phyloP scores from a whole-genome alignment of 192 early-diverging fungal genomes.

The Linnemannia hyalina region DNA sequence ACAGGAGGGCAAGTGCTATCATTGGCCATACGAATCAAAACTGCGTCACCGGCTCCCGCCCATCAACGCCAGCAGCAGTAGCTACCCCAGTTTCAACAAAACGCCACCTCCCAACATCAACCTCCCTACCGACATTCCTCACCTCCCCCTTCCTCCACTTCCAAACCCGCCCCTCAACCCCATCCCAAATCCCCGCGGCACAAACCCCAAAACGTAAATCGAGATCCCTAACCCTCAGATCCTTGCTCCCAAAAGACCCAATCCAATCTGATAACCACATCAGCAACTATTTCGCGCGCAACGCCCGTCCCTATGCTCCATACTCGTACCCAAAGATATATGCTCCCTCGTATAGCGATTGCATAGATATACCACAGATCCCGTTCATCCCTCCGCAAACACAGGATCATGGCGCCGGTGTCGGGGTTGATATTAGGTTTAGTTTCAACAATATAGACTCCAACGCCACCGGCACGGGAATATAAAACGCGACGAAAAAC shows the following conservation, averaged over 20 bases:
- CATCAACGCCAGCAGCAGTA: background rate
- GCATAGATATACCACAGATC: background rate
- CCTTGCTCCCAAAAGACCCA: background rate
- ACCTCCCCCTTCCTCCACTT: background rate
- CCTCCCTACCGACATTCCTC: background rate
- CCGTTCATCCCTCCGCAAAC: no score
- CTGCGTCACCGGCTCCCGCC: background rate
- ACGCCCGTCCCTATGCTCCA: background rate
- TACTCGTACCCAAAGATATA: slow-evolving; percentile 1
- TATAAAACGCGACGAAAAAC: no score
- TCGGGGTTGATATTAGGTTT: no score
- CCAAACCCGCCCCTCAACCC: background rate
- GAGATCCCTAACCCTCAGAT: background rate
- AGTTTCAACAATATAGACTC: no score
- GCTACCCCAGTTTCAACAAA: background rate
- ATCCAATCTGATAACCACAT: background rate
- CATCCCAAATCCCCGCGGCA: background rate
- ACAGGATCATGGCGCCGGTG: background rate
- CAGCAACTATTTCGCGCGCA: background rate
- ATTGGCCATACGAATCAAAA: background rate
- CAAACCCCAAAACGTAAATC: background rate
- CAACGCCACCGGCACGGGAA: no score
- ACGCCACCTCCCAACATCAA: background rate
- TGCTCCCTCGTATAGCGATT: background rate
- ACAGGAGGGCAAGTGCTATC: no score